phyloP scores from a whole-genome alignment of 192 early-diverging fungal genomes.

The Coemansia sp. region DNA sequence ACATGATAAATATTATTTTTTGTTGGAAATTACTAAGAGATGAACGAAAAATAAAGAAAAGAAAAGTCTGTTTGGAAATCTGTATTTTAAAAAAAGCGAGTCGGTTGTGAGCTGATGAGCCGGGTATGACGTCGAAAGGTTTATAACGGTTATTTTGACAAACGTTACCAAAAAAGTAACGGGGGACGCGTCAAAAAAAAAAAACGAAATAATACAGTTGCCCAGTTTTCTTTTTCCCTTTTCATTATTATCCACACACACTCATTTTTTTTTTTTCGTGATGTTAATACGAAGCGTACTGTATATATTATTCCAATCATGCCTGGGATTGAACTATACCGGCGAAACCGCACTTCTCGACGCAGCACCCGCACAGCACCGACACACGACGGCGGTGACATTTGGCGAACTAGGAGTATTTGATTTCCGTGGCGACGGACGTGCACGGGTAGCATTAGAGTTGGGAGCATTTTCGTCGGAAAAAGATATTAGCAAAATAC shows the following conservation, averaged over 20 bases:
- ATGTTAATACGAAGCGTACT: neutral
- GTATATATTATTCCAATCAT: neutral
- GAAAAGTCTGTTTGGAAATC: too few relatives aligned
- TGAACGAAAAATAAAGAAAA: too few relatives aligned
- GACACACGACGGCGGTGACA: conserved; percentile 42
- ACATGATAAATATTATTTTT: conserved; percentile 13
- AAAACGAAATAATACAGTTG: too few relatives aligned
- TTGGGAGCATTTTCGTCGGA: conserved; percentile 50
- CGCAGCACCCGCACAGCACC: conserved; percentile 37
- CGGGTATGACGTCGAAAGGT: too few relatives aligned
- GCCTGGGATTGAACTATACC: conserved; percentile 37
- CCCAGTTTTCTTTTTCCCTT: too few relatives aligned
- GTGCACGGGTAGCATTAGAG: conserved; percentile 43
- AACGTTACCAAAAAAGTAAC: too few relatives aligned
- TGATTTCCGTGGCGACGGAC: conserved; percentile 51
- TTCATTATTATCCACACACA: too few relatives aligned
- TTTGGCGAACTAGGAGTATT: conserved; percentile 52
- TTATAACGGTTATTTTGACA: too few relatives aligned
- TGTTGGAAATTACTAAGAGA: too few relatives aligned
- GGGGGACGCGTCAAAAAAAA: too few relatives aligned
- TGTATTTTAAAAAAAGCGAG: too few relatives aligned
- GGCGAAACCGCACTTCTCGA: conserved; percentile 51
- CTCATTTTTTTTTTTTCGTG: neutral
- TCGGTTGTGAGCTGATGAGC: too few relatives aligned
- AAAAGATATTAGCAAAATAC: conserved; percentile 22